phyloP scores from a whole-genome alignment of 768 basidiomycete genomes.

The Sarcomyxa edulis region DNA sequence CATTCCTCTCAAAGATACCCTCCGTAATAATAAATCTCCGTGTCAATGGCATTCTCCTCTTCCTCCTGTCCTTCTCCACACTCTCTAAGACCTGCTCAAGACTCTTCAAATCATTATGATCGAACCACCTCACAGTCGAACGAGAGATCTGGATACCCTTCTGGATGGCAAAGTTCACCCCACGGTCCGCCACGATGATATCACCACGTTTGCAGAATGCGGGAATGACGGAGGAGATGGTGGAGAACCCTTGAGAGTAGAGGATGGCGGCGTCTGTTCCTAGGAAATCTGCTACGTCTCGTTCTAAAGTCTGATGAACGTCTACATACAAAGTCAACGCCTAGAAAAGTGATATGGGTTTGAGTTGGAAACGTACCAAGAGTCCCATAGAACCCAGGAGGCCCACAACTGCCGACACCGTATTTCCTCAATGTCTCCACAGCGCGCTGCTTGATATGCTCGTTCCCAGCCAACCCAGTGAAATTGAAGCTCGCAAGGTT shows the following conservation, averaged over 20 bases:
- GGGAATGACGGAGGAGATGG: conserved; percentile 90
- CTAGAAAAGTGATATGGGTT: conserved; percentile 5
- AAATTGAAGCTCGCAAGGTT: conserved; percentile 94
- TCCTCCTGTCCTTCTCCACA: conserved; percentile 85
- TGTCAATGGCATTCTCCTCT: conserved; percentile 76
- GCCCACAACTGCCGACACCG: conserved; percentile 93
- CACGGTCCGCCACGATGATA: conserved; percentile 96
- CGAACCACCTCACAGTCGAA: conserved; percentile 90
- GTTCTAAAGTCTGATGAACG: conserved; percentile 86
- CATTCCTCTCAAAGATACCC: conserved; percentile 95
- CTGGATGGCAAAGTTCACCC: conserved; percentile 93
- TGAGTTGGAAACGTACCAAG: conserved; percentile 56
- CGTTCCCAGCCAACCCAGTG: conserved; percentile 83
- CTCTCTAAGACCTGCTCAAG: conserved; percentile 83
- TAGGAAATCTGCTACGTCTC: conserved; percentile 85
- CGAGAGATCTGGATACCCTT: conserved; percentile 94
- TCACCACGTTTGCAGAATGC: conserved; percentile 98
- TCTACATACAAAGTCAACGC: conserved; percentile 51
- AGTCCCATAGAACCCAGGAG: conserved; percentile 95
- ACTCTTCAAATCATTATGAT: conserved; percentile 90
- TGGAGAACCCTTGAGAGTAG: conserved; percentile 91
- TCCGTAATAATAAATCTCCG: conserved; percentile 95
- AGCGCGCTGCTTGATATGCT: conserved; percentile 79
- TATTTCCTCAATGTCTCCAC: conserved; percentile 83
- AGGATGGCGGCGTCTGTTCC: conserved; percentile 86